Percentiles rank a stretch among this genome's conserved stretches.
Conservation (phyloP, 306 rosid species). For the Bauhinia variegata region DNA sequence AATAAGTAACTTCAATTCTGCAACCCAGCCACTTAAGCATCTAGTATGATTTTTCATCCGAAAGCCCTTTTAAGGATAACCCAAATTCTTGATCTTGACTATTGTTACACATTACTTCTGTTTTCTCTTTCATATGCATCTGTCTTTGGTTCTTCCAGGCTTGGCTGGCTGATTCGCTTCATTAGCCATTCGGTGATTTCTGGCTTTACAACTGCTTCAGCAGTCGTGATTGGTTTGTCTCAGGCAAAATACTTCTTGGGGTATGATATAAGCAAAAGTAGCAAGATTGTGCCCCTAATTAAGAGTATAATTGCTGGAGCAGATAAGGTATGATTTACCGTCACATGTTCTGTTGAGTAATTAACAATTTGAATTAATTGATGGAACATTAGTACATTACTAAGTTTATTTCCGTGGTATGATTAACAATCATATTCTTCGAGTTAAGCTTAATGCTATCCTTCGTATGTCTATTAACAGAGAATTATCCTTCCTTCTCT, state of each 20-base stretch:
- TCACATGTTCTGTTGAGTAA: slow-evolving; percentile 34
- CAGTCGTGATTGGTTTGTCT: slow-evolving; percentile 92
- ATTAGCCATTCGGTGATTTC: slow-evolving; percentile 98
- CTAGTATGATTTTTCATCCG: slow-evolving; percentile 22
- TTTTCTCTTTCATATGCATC: background rate
- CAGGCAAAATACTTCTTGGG: slow-evolving; percentile 94
- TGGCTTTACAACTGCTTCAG: slow-evolving; percentile 96
- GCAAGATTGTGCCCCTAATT: slow-evolving; percentile 84
- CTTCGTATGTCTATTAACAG: slow-evolving; percentile 9
- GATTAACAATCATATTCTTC: slow-evolving; percentile 22
- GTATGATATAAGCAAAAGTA: slow-evolving; percentile 69
- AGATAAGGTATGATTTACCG: slow-evolving; percentile 69
- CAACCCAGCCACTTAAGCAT: slow-evolving; percentile 23
- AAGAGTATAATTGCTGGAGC: slow-evolving; percentile 89
- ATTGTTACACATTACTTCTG: background rate
- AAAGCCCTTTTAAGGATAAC: slow-evolving; percentile 23
- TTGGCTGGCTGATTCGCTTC: slow-evolving; percentile 97
- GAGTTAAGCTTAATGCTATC: slow-evolving; percentile 13
- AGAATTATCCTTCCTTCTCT: slow-evolving; percentile 11
- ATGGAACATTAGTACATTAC: too few relatives aligned
- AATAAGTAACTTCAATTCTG: slow-evolving; percentile 13
- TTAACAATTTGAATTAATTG: slow-evolving; percentile 30
- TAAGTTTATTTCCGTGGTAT: slow-evolving; percentile 25
- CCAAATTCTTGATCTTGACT: background rate
- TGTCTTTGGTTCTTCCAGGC: slow-evolving; percentile 64